phyloP scores from a whole-genome alignment of 345 rosid genomes.

The Noccaea caerulescens region DNA sequence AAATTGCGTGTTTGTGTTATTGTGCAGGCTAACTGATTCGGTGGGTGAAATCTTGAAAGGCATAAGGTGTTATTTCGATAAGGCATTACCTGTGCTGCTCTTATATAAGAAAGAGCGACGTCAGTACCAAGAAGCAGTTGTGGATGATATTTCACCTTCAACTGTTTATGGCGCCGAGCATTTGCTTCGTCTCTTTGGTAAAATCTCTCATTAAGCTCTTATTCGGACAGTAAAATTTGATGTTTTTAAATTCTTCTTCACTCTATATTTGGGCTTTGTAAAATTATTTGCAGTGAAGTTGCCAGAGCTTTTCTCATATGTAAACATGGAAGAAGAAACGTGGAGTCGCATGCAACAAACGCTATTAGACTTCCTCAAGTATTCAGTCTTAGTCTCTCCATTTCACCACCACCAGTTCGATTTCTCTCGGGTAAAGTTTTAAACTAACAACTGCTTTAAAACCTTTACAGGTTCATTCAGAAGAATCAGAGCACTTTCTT shows the following conservation, averaged over 20 bases:
- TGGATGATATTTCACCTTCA: slow-evolving; percentile 65
- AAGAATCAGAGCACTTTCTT: slow-evolving; percentile 85
- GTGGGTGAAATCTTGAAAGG: slow-evolving; percentile 76
- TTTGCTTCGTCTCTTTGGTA: slow-evolving; percentile 83
- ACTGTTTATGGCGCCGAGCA: slow-evolving; percentile 82
- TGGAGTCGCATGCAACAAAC: slow-evolving; percentile 77
- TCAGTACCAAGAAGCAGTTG: slow-evolving; percentile 62
- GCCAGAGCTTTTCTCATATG: slow-evolving; percentile 85
- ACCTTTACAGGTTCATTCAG: slow-evolving; percentile 72
- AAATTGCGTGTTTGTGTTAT: not conserved
- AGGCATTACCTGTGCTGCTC: slow-evolving; percentile 81
- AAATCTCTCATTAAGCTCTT: not conserved
- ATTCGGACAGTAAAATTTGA: not conserved
- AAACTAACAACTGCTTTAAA: slow-evolving; percentile 5
- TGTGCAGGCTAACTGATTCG: slow-evolving; percentile 64
- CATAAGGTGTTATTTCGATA: slow-evolving; percentile 79
- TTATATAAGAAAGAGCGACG: slow-evolving; percentile 83
- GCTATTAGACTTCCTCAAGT: slow-evolving; percentile 87
- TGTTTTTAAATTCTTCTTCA: not conserved
- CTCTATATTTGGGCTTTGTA: not conserved
- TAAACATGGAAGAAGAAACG: slow-evolving; percentile 90
- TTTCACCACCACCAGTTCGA: not conserved
- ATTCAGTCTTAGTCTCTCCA: slow-evolving; percentile 13
- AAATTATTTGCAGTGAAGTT: slow-evolving; percentile 70
- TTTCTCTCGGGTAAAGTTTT: not conserved